Evolutionary conservation across 768 basidiomycete species (phyloP).

Genomic region (Rubroboletus satanas): DNA sequence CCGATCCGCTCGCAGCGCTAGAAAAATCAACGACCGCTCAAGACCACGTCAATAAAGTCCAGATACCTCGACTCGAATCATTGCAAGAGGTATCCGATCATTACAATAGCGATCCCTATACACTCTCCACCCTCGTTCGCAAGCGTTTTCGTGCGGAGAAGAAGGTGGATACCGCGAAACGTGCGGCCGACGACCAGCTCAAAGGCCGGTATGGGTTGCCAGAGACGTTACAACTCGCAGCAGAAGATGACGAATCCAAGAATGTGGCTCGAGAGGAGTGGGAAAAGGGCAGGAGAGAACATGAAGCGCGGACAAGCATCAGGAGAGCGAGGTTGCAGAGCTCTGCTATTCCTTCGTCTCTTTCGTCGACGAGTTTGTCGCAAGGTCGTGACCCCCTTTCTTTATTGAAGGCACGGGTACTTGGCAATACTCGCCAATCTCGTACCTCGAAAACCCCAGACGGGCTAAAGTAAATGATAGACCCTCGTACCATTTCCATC

Average conservation of each 20-base stretch:
- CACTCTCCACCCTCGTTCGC: conserved; percentile 68
- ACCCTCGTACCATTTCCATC: neutral
- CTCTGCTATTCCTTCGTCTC: conserved; percentile 22
- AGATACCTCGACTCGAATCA: conserved; percentile 76
- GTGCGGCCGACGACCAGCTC: conserved; percentile 64
- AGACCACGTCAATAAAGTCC: conserved; percentile 65
- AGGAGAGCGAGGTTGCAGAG: conserved; percentile 48
- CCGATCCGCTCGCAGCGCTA: conserved; percentile 81
- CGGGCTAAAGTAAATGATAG: conserved; percentile 8
- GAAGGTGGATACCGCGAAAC: conserved; percentile 67
- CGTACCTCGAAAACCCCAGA: conserved; percentile 26
- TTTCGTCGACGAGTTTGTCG: conserved; percentile 17
- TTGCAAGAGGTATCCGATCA: conserved; percentile 74
- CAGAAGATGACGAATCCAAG: conserved; percentile 57
- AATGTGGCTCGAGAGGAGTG: conserved; percentile 64
- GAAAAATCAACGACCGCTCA: conserved; percentile 87
- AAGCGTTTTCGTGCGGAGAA: conserved; percentile 86
- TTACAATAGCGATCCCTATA: conserved; percentile 83
- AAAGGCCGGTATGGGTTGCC: conserved; percentile 77
- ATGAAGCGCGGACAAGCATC: conserved; percentile 39
- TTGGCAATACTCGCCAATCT: conserved; percentile 50
- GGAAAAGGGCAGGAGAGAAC: conserved; percentile 48
- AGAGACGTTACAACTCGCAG: conserved; percentile 58
- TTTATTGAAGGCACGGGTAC: conserved; percentile 51
- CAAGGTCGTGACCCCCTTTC: conserved; percentile 32